Conservation (phyloP, 495 filamentous ascomycete genomes). For the Jackrogersella multiformis region DNA sequence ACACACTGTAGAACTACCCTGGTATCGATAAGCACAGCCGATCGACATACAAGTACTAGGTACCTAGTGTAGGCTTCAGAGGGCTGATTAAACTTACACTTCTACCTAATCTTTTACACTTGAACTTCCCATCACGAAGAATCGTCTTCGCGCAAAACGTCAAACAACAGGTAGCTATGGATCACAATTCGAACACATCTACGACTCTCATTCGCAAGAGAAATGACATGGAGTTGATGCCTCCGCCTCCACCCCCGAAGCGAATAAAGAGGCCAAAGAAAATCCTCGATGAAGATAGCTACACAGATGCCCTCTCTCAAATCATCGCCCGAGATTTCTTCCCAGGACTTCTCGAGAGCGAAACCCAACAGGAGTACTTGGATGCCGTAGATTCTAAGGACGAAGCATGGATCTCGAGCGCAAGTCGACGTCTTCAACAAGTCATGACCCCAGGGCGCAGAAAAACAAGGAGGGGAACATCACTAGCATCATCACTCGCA, state of each 20-base stretch:
- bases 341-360: slow-evolving; percentile 84
- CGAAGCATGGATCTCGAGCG: slow-evolving; percentile 83
- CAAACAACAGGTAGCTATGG: slow-evolving; percentile 41
- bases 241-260: slow-evolving; percentile 86
- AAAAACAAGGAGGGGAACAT: slow-evolving; percentile 52
- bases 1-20: background rate
- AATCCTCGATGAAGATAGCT: slow-evolving; percentile 92
- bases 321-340: slow-evolving; percentile 98
- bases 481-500: slow-evolving; percentile 47
- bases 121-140: background rate
- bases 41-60: no score
- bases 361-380: slow-evolving; percentile 90
- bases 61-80: background rate
- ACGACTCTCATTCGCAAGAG: slow-evolving; percentile 71
- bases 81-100: no score
- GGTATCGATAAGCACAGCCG: background rate
- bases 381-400: slow-evolving; percentile 88
- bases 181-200: slow-evolving; percentile 31
- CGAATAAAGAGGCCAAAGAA: slow-evolving; percentile 91
- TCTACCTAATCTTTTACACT: no score
- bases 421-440: slow-evolving; percentile 74
- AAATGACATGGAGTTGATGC: slow-evolving; percentile 80
- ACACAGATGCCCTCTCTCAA: slow-evolving; percentile 87
- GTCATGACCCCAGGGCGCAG: slow-evolving; percentile 81
- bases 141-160: background rate